phyloP scores from a whole-genome alignment of 208 protist species.

The Leishmania gerbilli region DNA sequence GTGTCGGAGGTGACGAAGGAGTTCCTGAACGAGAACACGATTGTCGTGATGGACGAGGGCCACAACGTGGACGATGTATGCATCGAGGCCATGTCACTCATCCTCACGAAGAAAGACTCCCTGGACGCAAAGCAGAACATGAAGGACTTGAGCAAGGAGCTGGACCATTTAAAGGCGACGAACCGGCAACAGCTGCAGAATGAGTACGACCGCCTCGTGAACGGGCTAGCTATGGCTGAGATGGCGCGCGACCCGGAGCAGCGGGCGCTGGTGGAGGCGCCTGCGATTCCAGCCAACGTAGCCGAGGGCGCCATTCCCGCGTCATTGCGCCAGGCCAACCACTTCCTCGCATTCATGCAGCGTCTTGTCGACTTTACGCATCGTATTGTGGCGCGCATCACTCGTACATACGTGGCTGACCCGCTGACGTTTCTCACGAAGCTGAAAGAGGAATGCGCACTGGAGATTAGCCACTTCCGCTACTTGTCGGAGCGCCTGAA shows the following conservation, averaged over 20 bases:
- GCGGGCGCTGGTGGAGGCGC: slow-evolving; percentile 30
- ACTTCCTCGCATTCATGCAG: slow-evolving; percentile 95
- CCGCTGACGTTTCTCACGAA: slow-evolving; percentile 89
- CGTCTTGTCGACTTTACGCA: slow-evolving; percentile 96
- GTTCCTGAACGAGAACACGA: slow-evolving; percentile 93
- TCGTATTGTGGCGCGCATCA: slow-evolving; percentile 82
- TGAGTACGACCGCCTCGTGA: slow-evolving; percentile 95
- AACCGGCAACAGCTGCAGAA: slow-evolving; percentile 91
- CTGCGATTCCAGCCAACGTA: slow-evolving; percentile 74
- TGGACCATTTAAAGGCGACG: slow-evolving; percentile 80
- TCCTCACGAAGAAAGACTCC: slow-evolving; percentile 92
- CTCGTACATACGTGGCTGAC: slow-evolving; percentile 87
- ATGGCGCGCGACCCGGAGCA: slow-evolving; percentile 53
- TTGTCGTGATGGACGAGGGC: slow-evolving; percentile 99
- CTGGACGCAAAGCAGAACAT: slow-evolving; percentile 84
- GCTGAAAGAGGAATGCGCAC: slow-evolving; percentile 84
- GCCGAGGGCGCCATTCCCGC: slow-evolving; percentile 95
- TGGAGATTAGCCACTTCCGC: slow-evolving; percentile 85
- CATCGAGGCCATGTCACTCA: slow-evolving; percentile 98
- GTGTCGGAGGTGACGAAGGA: slow-evolving; percentile 94
- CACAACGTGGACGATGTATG: slow-evolving; percentile 99
- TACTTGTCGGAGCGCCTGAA: slow-evolving; percentile 92
- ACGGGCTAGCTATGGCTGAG: slow-evolving; percentile 87
- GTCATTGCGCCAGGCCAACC: slow-evolving; percentile 95
- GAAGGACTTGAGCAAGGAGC: slow-evolving; percentile 66